phyloP scores from a whole-genome alignment of 2,329 filamentous ascomycete species.

The Eurotiales sp. region DNA sequence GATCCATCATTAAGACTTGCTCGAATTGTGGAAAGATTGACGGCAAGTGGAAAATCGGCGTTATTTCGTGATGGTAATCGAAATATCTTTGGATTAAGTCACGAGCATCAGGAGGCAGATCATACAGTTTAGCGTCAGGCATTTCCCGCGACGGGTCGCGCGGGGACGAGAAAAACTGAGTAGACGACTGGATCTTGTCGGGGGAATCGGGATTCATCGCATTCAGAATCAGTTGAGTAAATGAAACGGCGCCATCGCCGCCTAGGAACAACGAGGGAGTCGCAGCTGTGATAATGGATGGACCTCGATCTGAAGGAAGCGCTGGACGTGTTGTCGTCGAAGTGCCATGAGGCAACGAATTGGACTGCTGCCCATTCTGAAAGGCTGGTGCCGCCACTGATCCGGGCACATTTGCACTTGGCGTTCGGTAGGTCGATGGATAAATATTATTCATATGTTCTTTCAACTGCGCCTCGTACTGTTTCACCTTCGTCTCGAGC shows the following conservation, averaged over 20 bases:
- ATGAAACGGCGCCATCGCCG: slow-evolving; percentile 12
- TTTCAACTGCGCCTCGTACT: slow-evolving; percentile 13
- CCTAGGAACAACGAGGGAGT: slow-evolving; percentile 13
- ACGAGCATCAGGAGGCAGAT: slow-evolving; percentile 12
- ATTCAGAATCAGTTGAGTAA: slow-evolving; percentile 16
- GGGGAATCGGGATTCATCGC: slow-evolving; percentile 14
- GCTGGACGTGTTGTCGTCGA: not conserved
- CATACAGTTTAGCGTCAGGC: slow-evolving; percentile 15
- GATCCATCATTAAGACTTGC: slow-evolving; percentile 8
- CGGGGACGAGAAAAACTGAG: slow-evolving; percentile 12
- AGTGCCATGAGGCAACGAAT: not conserved
- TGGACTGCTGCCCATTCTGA: not conserved
- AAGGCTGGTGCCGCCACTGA: not conserved
- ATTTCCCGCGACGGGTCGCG: slow-evolving; percentile 14
- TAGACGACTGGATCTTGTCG: slow-evolving; percentile 11
- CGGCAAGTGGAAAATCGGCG: slow-evolving; percentile 13
- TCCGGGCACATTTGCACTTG: not conserved
- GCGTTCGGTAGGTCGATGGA: not conserved
- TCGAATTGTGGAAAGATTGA: slow-evolving; percentile 12
- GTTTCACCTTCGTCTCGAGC: slow-evolving; percentile 14
- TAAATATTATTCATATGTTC: slow-evolving; percentile 1
- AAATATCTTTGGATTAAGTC: slow-evolving; percentile 13
- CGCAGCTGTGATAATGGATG: slow-evolving; percentile 12
- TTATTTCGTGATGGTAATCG: slow-evolving; percentile 15
- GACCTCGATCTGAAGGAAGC: slow-evolving; percentile 1